These are phyloP conservation scores for Tremella fuciformis DNA, from an alignment of 768 basidiomycete species.

Conservation along the genomic window DNA sequence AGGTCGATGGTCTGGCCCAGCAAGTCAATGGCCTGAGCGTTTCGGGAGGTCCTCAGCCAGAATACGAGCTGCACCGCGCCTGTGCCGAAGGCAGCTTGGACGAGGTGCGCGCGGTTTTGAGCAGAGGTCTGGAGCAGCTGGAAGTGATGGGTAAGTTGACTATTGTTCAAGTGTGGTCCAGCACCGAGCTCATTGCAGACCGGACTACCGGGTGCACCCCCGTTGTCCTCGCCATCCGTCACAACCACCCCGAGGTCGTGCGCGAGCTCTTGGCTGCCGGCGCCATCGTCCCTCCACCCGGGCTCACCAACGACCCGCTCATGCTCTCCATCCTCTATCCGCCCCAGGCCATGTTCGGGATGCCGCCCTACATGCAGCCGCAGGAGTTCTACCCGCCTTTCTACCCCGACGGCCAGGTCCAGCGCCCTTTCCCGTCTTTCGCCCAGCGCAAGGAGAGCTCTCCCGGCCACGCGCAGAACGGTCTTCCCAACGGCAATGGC, in stretches of 20 bases:
- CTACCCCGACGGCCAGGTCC: conserved; percentile 8
- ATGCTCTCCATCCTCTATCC: conserved; percentile 49
- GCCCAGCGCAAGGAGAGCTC: conserved; percentile 15
- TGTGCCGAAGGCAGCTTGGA: conserved; percentile 48
- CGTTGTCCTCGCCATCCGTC: conserved; percentile 49
- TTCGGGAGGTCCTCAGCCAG: conserved; percentile 4
- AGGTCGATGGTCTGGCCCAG: background rate
- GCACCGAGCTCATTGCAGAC: conserved; percentile 27
- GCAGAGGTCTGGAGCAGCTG: conserved; percentile 37
- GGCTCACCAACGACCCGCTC: conserved; percentile 43
- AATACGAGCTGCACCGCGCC: conserved; percentile 38
- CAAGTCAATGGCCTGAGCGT: background rate
- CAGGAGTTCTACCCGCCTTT: conserved; percentile 36
- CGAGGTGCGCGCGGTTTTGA: conserved; percentile 42
- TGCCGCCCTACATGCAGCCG: conserved; percentile 37
- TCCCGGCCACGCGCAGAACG: conserved; percentile 9
- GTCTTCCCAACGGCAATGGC: conserved; percentile 18
- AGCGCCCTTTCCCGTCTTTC: conserved; percentile 23
- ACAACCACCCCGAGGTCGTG: conserved; percentile 46
- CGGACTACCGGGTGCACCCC: conserved; percentile 47
- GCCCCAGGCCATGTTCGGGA: conserved; percentile 12
- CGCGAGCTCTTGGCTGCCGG: conserved; percentile 46
- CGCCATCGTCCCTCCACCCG: conserved; percentile 49
- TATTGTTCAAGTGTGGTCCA: background rate
- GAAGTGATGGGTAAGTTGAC: conserved; percentile 45